These are phyloP conservation scores for Stachybotrys elegans DNA, from an alignment of 2,329 filamentous ascomycete genomes.

Conservation along the genomic window DNA sequence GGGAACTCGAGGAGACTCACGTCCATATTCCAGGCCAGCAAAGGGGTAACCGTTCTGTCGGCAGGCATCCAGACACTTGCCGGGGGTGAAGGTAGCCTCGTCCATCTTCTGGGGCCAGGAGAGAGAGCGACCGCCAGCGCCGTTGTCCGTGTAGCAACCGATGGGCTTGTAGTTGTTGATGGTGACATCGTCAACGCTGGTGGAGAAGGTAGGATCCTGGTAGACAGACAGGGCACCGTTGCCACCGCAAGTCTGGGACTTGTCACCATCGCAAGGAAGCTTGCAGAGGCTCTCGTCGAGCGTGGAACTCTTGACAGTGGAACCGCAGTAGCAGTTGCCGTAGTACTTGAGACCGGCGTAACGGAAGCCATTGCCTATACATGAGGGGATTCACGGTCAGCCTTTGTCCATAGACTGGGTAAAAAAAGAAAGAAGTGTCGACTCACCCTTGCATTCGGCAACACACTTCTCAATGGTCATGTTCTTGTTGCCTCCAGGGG, in stretches of 20 bases:
- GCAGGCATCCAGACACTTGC: slow-evolving; percentile 38
- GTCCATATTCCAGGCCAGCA: slow-evolving; percentile 42
- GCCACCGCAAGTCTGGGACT: slow-evolving; percentile 40
- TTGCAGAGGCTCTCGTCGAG: slow-evolving; percentile 50
- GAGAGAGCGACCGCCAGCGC: slow-evolving; percentile 36
- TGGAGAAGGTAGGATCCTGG: slow-evolving; percentile 42
- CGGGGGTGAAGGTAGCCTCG: slow-evolving; percentile 32
- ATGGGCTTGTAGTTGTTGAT: slow-evolving; percentile 50
- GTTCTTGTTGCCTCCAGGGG: slow-evolving; percentile 25
- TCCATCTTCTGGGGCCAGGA: slow-evolving; percentile 35
- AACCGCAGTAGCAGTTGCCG: slow-evolving; percentile 48
- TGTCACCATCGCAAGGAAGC: slow-evolving; percentile 47
- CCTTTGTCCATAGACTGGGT: too few relatives aligned
- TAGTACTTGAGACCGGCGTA: slow-evolving; percentile 48
- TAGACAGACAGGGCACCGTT: slow-evolving; percentile 41
- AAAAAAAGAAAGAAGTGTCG: background rate
- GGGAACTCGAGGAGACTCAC: slow-evolving; percentile 8
- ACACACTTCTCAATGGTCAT: slow-evolving; percentile 46
- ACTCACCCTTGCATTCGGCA: slow-evolving; percentile 42
- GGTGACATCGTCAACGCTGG: slow-evolving; percentile 37
- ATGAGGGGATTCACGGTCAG: too few relatives aligned
- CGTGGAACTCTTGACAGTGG: slow-evolving; percentile 46
- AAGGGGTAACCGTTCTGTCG: slow-evolving; percentile 38
- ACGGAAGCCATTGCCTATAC: slow-evolving; percentile 40
- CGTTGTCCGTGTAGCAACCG: slow-evolving; percentile 56